Evolutionary conservation across 768 basidiomycete genomes (phyloP).

Genomic region (Lactarius trivialis): DNA sequence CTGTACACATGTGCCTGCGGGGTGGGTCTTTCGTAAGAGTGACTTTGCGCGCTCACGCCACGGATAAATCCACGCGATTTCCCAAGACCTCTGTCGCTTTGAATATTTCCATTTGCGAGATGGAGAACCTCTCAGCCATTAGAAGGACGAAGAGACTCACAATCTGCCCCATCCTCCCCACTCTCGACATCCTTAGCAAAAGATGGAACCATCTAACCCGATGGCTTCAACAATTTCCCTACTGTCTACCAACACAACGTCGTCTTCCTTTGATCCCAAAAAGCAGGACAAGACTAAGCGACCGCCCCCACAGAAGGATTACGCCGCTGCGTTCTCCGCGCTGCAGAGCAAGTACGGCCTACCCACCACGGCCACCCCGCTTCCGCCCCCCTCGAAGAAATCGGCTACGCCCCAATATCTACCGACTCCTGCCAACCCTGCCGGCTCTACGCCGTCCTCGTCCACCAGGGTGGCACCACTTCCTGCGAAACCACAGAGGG

Average conservation of each 20-base stretch:
- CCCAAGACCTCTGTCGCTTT: not conserved
- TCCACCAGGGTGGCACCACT: not conserved
- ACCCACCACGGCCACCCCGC: not conserved
- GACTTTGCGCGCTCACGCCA: not conserved
- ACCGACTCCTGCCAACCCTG: not conserved
- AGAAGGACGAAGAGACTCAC: not conserved
- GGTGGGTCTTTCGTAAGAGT: not conserved
- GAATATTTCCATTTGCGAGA: not conserved
- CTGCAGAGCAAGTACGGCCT: constrained; percentile 9
- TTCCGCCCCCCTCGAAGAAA: not conserved
- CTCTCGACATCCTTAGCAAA: not conserved
- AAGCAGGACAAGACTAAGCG: not conserved
- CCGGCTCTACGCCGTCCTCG: not conserved
- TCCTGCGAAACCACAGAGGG: not conserved
- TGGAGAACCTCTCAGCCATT: not conserved
- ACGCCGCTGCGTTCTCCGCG: not conserved
- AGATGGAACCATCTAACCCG: not conserved
- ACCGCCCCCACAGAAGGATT: constrained; percentile 3
- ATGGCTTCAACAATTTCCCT: constrained; percentile 2
- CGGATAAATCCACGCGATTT: not conserved
- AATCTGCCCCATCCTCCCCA: not conserved
- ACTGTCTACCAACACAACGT: constrained; percentile 12
- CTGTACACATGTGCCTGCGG: not conserved
- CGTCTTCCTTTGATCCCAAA: constrained; percentile 10
- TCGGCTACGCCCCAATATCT: not conserved